Conservation (phyloP, 1,284 basidiomycete species). For the Takashimella tepidaria region DNA sequence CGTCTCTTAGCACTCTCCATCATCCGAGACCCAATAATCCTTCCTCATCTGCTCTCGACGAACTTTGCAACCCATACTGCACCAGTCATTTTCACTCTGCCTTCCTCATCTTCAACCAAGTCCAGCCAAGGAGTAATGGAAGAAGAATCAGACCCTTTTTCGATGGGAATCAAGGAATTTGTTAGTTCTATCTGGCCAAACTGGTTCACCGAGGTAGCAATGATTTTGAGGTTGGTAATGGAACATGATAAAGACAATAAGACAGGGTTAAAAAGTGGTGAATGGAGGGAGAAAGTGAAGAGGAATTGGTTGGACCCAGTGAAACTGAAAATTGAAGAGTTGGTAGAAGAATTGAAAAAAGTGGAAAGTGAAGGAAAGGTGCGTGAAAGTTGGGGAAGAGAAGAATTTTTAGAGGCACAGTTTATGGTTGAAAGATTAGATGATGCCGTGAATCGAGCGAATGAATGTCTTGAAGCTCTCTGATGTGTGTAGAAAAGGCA, state of each 20-base stretch:
- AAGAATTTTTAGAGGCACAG: background rate
- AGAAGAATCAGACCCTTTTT: too few relatives aligned
- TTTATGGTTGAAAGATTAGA: background rate
- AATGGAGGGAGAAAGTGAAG: background rate
- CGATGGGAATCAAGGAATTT: too few relatives aligned
- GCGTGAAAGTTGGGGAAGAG: too few relatives aligned
- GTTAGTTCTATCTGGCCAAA: slow-evolving; percentile 20
- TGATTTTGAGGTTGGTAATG: slow-evolving; percentile 15
- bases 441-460: background rate
- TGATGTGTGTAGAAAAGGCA: background rate
- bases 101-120: too few relatives aligned
- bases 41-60: slow-evolving; percentile 8
- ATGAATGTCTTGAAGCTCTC: background rate
- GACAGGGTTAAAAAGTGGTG: slow-evolving; percentile 3
- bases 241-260: slow-evolving; percentile 10
- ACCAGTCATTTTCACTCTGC: slow-evolving; percentile 19
- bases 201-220: slow-evolving; percentile 30
- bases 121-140: too few relatives aligned
- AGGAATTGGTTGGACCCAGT: background rate
- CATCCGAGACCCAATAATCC: slow-evolving; percentile 26
- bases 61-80: slow-evolving; percentile 13
- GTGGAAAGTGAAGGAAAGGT: background rate
- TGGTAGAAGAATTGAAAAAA: background rate
- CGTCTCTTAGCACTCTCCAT: slow-evolving; percentile 30
- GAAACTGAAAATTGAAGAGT: background rate